Percentiles rank a stretch among this genome's conserved stretches.
Conservation (phyloP, 306 rosid species). For the Begonia masoniana region DNA sequence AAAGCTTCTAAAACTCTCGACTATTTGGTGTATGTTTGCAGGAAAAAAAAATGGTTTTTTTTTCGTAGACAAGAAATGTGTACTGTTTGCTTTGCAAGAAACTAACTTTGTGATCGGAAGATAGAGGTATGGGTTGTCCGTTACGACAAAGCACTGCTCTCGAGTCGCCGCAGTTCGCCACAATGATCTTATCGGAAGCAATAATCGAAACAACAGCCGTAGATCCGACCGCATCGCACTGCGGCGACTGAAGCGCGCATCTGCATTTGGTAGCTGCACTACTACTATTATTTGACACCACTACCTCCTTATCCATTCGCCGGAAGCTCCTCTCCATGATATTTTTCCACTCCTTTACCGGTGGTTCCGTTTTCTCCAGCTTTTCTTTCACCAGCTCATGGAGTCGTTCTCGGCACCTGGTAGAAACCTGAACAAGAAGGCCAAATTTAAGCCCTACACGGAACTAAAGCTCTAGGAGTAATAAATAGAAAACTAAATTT, state of each 20-base stretch:
- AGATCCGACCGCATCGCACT: constrained; percentile 58
- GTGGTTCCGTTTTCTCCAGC: constrained; percentile 10
- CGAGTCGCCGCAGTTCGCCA: constrained; percentile 58
- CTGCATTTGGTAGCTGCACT: constrained; percentile 22
- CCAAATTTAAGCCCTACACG: neutral
- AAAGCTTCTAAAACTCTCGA: too few relatives aligned
- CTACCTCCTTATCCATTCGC: constrained; percentile 44
- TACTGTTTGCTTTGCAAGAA: too few relatives aligned
- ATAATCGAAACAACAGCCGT: constrained; percentile 42
- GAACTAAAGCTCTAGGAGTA: too few relatives aligned
- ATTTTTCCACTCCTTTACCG: constrained; percentile 18
- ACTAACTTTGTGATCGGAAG: constrained; percentile 51
- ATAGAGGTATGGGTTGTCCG: constrained; percentile 46
- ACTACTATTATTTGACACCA: constrained; percentile 13
- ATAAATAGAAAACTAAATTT: neutral
- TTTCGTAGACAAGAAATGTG: too few relatives aligned
- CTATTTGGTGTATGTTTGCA: too few relatives aligned
- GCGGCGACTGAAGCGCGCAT: constrained; percentile 49
- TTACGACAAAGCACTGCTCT: constrained; percentile 53
- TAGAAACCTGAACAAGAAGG: constrained; percentile 27
- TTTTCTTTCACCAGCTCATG: constrained; percentile 51
- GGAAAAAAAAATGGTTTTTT: too few relatives aligned
- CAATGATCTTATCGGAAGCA: constrained; percentile 39
- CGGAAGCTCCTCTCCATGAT: constrained; percentile 41
- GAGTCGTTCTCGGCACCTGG: constrained; percentile 35